Evolutionary conservation across 208 protist genomes (phyloP).

Genomic region (Strigomonas oncopelti): DNA sequence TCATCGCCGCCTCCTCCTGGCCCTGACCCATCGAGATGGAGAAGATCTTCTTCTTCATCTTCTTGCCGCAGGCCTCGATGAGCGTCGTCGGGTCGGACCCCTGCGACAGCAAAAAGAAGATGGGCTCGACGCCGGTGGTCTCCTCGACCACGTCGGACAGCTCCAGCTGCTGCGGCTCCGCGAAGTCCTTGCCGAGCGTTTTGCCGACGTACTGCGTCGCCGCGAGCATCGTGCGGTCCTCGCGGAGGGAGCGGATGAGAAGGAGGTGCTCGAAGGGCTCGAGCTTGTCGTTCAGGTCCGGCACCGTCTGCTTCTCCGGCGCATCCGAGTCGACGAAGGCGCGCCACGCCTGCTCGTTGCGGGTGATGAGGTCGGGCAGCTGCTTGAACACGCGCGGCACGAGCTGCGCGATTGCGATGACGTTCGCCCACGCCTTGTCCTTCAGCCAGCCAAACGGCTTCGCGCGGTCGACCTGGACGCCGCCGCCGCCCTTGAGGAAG

Average conservation of each 20-base stretch:
- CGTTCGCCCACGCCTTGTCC: constrained; percentile 95
- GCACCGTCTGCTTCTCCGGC: constrained; percentile 87
- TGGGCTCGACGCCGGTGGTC: constrained; percentile 86
- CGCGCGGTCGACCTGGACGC: constrained; percentile 85
- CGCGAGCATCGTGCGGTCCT: constrained; percentile 95
- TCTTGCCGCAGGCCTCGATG: constrained; percentile 94
- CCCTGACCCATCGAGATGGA: constrained; percentile 98
- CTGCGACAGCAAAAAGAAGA: constrained; percentile 95
- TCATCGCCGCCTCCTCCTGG: constrained; percentile 94
- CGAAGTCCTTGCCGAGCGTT: constrained; percentile 91
- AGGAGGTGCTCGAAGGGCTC: constrained; percentile 93
- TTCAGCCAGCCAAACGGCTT: constrained; percentile 95
- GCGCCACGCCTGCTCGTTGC: constrained; percentile 92
- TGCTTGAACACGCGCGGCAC: constrained; percentile 90
- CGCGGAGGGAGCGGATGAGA: constrained; percentile 91
- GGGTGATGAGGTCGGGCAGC: constrained; percentile 91
- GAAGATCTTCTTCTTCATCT: constrained; percentile 93
- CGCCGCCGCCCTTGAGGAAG: constrained; percentile 94
- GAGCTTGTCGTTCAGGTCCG: constrained; percentile 91
- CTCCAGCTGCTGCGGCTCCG: constrained; percentile 87
- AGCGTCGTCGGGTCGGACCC: constrained; percentile 95
- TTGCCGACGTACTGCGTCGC: constrained; percentile 90
- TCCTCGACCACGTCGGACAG: constrained; percentile 88
- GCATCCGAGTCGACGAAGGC: constrained; percentile 93
- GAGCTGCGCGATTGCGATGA: constrained; percentile 86